Base-by-base conservation (phyloP, 768 basidiomycete genomes). In the Grammothele lineata region DNA sequence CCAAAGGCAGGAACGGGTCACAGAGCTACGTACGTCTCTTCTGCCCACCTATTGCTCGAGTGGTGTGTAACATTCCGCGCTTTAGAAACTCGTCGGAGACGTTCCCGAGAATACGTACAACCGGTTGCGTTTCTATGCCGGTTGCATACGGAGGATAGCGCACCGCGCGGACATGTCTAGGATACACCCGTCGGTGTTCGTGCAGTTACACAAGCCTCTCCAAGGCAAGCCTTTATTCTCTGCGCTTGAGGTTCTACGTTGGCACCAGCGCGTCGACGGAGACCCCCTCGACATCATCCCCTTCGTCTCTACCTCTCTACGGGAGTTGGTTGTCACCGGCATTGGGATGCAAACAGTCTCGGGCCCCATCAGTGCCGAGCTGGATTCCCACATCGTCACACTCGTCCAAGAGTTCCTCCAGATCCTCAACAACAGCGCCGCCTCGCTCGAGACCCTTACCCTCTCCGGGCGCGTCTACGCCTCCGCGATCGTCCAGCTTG, bases 241-340 rank as follows among this genome's bases (percentile, higher is more conserved):
- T 30, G 27, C 27, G 7, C 27, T 14, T 30, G 8, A 30, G 14
- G 8, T 30, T 30, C 27, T 14, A 30, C 38, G n/a, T n/a, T 47
- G 45, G 45, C 15, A n/a, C 17, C 38, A 40, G 15, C 30, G 26
- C 5, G 24, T 32, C 3, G 21, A 24, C 11, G 22, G 12, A 0
- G 39, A 40, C 24, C 24, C 35, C 17, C 22, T 47, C 8, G 38
- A 47, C 14, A 40, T 47, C 30, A 22, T 40, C 12, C 21, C 45
- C 15, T 25, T 47, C n/a, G 38, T 40, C 5, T 40, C 45, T 3
- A 6, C 45, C 1, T 23, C 38, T 23, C 45, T 47, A 1, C 27
- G 38, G 4, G 38, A 47, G 22, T 23, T 47, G 9, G 23, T 22
- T 24, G 35, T 47, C 12, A 32, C 30, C 3, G 32, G 40, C 15